Evolutionary conservation across 108 stramenopile genomes (phyloP).

Genomic region (Pinguiococcus pyrenoidosus): DNA sequence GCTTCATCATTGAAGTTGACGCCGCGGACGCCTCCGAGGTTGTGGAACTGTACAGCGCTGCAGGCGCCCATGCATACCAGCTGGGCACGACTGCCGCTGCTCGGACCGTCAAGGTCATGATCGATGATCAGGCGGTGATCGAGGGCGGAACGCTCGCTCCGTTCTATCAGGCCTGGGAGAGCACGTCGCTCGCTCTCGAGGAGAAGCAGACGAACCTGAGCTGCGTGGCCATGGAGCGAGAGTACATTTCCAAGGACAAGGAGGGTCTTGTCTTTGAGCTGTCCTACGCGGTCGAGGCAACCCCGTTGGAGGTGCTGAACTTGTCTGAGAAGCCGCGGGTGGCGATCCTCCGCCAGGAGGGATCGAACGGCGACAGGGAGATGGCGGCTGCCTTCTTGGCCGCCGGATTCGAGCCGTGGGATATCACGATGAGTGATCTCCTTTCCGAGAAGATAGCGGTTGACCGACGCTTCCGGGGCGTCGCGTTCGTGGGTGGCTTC

Average conservation of each 20-base stretch:
- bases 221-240: too few species aligned
- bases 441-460: background rate
- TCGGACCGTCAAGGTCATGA: conserved; percentile 52
- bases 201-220: conserved; percentile 77
- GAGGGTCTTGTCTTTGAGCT: conserved; percentile 68
- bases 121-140: conserved; percentile 16
- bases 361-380: conserved; percentile 96
- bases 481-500: conserved; percentile 88
- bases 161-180: conserved; percentile 91
- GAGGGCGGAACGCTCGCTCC: conserved; percentile 26
- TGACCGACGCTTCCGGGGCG: too few species aligned
- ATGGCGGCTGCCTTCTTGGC: conserved; percentile 86
- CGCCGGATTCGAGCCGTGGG: conserved; percentile 95
- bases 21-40: conserved; percentile 38
- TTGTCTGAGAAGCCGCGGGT: conserved; percentile 68
- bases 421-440: conserved; percentile 70
- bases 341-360: conserved; percentile 89
- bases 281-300: conserved; percentile 45
- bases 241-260: conserved; percentile 51
- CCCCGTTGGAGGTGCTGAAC: conserved; percentile 43
- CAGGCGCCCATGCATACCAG: conserved; percentile 49
- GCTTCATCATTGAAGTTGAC: conserved; percentile 72
- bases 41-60: conserved; percentile 49
- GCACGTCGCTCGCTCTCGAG: conserved; percentile 89
- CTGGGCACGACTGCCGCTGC: conserved; percentile 65